Evolutionary conservation across 2,329 filamentous ascomycete genomes (phyloP).

Genomic region (Aspergillus texensis): DNA sequence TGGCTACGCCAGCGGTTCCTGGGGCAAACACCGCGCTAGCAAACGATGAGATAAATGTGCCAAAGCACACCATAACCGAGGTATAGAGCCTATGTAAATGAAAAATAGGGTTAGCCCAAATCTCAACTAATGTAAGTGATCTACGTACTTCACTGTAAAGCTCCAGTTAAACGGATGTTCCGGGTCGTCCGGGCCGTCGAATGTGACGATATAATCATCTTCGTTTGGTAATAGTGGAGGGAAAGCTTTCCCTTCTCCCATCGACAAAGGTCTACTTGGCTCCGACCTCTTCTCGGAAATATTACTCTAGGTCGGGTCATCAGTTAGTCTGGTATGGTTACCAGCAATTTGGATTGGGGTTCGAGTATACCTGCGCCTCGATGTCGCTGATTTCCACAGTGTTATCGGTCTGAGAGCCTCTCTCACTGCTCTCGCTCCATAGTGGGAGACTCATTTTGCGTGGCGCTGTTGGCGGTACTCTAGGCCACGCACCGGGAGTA

Average conservation of each 20-base stretch:
- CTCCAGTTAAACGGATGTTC: slow-evolving; percentile 57
- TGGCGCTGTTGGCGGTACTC: neutral
- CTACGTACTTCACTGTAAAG: slow-evolving; percentile 45
- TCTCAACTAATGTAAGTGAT: neutral
- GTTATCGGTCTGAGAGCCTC: neutral
- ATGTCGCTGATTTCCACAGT: neutral
- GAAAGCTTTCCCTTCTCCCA: slow-evolving; percentile 45
- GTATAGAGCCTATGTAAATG: slow-evolving; percentile 20
- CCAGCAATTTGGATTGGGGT: neutral
- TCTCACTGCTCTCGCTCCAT: neutral
- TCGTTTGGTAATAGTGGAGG: slow-evolving; percentile 50
- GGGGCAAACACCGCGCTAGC: slow-evolving; percentile 67
- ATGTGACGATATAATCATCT: slow-evolving; percentile 57
- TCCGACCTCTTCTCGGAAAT: neutral
- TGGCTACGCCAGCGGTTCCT: slow-evolving; percentile 60
- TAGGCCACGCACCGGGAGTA: neutral
- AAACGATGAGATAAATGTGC: slow-evolving; percentile 54
- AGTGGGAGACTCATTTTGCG: neutral
- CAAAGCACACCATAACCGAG: slow-evolving; percentile 39
- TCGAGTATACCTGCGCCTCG: neutral
- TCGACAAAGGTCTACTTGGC: neutral
- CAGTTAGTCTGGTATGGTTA: neutral
- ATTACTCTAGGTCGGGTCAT: neutral
- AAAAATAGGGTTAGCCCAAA: neutral
- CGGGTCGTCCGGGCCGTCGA: slow-evolving; percentile 53